These are phyloP conservation scores for Xylaria multiplex DNA, from an alignment of 2,329 filamentous ascomycete genomes.

Conservation along the genomic window DNA sequence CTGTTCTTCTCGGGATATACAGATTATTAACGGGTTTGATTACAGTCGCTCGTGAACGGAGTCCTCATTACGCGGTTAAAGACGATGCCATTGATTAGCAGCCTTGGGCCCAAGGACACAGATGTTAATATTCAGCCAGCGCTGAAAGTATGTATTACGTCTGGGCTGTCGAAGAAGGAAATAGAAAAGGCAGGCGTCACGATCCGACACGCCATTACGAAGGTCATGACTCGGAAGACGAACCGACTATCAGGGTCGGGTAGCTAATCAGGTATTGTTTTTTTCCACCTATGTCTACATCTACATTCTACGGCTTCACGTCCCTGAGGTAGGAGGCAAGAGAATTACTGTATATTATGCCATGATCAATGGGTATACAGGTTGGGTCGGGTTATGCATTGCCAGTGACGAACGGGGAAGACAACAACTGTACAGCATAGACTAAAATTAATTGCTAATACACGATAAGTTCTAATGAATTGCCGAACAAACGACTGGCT, in stretches of 20 bases:
- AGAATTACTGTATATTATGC: conserved; percentile 23
- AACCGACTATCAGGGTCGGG: conserved; percentile 58
- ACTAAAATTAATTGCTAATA: conserved; percentile 47
- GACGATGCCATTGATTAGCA: conserved; percentile 72
- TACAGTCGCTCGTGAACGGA: conserved; percentile 82
- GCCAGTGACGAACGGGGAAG: conserved; percentile 8
- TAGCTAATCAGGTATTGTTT: conserved; percentile 43
- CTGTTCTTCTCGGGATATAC: background rate
- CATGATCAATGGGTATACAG: conserved; percentile 15
- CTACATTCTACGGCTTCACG: conserved; percentile 31
- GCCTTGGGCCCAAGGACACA: conserved; percentile 73
- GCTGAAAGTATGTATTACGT: conserved; percentile 90
- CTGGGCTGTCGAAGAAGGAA: conserved; percentile 89
- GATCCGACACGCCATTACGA: conserved; percentile 92
- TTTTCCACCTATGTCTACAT: conserved; percentile 12
- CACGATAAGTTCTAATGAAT: conserved; percentile 17
- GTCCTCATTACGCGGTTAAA: conserved; percentile 91
- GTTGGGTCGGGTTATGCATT: conserved; percentile 9
- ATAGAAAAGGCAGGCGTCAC: conserved; percentile 90
- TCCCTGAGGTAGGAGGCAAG: conserved; percentile 24
- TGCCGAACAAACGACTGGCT: background rate
- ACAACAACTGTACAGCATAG: conserved; percentile 26
- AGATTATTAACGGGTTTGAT: conserved; percentile 21
- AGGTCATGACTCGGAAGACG: conserved; percentile 78
- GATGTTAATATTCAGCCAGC: conserved; percentile 79